Base-by-base conservation (phyloP, 352 stramenopile genomes). In the Globisporangium orthogonon region DNA sequence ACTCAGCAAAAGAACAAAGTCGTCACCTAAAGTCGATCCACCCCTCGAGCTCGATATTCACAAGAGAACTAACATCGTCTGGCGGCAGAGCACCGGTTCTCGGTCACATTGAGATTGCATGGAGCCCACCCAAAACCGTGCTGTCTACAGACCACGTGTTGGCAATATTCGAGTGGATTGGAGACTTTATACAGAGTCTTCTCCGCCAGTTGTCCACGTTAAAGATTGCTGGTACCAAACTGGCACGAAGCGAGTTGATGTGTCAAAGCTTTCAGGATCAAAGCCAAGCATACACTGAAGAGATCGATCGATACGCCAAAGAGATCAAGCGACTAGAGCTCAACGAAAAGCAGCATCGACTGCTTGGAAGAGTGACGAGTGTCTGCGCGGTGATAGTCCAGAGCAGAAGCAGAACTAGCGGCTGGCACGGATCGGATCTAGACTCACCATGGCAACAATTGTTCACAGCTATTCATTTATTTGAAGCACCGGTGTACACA, bases 101-200 rank as follows among this genome's bases (percentile, higher is more conserved):
- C 3, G 59, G 59, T 6, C 1, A 18, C 7, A 5, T 65, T 14
- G 17, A 37, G 17, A 29, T 56, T 4, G 39, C 13, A 9, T 65
- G 53, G 52, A 61, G 35, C 2, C 53, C 37, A 0, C 14, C 35
- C 0, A 7, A 44, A 11, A 33, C 59, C 7, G 23, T n/a, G n/a
- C 18, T 53, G 6, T 2, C 39, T 0, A 4, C 13, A 1, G 31
- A 61, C 9, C 5, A 41, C 10, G 18, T 65, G 14, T 15, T 53
- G 4, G 2, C 10, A 13, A n/a, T 50, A 10, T 29, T 65, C 3
- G 47, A 60, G 29, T 65, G 59, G 59, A 31, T 48, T 14, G 28
- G 59, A 6, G 31, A 4, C 18, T 52, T 47, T 30, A 28, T 60
- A 4, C 46, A 45, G 18, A 23, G 30, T 9, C 46, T 65, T 14